These are phyloP conservation scores for Gentiana dahurica DNA, from an alignment of 257 asterid genomes.

Conservation along the genomic window DNA sequence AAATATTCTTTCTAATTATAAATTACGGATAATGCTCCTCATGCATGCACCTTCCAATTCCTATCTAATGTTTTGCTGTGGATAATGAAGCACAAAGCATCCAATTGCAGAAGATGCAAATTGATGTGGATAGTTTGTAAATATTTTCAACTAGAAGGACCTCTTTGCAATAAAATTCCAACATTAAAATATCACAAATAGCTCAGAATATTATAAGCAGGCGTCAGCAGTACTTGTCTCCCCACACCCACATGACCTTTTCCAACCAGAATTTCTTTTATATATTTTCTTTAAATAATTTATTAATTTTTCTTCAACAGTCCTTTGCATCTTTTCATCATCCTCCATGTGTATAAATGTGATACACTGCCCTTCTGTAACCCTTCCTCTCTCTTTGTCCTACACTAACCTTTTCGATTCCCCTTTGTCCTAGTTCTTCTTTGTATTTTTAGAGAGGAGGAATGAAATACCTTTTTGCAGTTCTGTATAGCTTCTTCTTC, in stretches of 20 bases:
- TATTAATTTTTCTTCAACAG: not conserved
- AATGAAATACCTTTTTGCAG: not conserved
- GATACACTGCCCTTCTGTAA: slow-evolving; percentile 4
- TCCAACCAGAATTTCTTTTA: not conserved
- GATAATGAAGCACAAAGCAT: no score
- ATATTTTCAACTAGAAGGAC: slow-evolving; percentile 1
- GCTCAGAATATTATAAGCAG: slow-evolving; percentile 11
- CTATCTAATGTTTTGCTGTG: no score
- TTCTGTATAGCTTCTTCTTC: slow-evolving; percentile 42
- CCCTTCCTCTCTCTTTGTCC: slow-evolving; percentile 37
- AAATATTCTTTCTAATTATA: not conserved
- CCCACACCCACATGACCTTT: slow-evolving; percentile 15
- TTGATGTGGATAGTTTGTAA: not conserved
- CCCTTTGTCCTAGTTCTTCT: no score
- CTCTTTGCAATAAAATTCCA: not conserved
- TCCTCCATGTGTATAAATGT: slow-evolving; percentile 10
- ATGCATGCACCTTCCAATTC: no score
- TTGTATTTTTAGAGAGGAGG: no score
- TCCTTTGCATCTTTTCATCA: not conserved
- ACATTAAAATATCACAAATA: not conserved
- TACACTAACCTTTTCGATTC: no score
- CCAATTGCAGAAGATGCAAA: no score
- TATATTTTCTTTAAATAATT: slow-evolving; percentile 1
- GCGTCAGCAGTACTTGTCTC: slow-evolving; percentile 27
- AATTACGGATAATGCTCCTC: not conserved